Evolutionary conservation across 345 rosid species (phyloP), one percentile per base, ranked within the genome.

Genomic region (Streptanthus diversifolius): DNA sequence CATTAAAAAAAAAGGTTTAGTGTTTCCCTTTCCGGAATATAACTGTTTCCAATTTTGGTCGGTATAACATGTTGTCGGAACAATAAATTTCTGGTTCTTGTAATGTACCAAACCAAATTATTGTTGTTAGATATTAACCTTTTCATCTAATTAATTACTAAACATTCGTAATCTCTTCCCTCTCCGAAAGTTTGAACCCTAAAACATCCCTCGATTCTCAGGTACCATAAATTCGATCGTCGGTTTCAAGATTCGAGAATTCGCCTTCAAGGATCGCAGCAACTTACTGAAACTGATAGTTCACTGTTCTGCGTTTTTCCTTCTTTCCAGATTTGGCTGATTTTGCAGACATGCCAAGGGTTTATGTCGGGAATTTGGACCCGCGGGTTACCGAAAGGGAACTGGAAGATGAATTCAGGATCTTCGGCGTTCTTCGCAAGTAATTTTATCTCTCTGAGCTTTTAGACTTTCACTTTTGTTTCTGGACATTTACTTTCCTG

Each of bases 401-500:
- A 9, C 90, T 90, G 2, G 96, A 86, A 79, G 91, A 90, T 57
- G 93, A 88, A 77, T 90, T 90, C 77, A 80, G 83, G 9, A 19
- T 82, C 71, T 90, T 77, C 53, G 96, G 96, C 56, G 89, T 86
- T 59, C 86, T 88, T 36, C 83, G 89, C 77, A 88, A 83, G 96
- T 90, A 56, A 57, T 30, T 52, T 27, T 12, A n/a, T 0, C 35
- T 41, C 47, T 56, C 15, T 25, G 3, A 36, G 49, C 53, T 66
- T 3, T 44, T 21, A 24, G 7, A 37, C 8, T 12, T 25, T 33
- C 21, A 24, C 15, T 22, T 56, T 15, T 47, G 62, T 69, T 29
- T 15, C 33, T 59, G 2, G 0, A n/a, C 7, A 5, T 4, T 49
- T 2, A 40, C 45, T 57, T 30, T 67, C 3, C 32, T 70, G 8